phyloP scores from a whole-genome alignment of 208 protist species.

The Trypanosoma vivax region DNA sequence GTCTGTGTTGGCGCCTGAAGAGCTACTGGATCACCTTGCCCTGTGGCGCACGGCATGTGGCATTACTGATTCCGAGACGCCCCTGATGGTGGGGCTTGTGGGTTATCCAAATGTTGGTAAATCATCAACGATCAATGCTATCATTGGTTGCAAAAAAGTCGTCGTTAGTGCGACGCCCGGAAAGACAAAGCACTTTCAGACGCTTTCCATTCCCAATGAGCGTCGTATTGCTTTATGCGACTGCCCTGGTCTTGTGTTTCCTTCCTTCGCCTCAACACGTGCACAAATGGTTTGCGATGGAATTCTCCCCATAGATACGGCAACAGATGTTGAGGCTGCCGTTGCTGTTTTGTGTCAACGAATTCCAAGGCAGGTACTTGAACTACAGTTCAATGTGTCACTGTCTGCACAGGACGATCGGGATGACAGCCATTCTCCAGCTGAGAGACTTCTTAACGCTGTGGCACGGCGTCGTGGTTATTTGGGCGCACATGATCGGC shows the following conservation, averaged over 20 bases:
- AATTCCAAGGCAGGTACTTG: conserved; percentile 53
- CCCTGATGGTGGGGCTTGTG: conserved; percentile 91
- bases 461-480: conserved; percentile 85
- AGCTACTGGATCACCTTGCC: conserved; percentile 77
- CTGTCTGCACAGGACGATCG: conserved; percentile 56
- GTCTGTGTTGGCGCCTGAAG: conserved; percentile 55
- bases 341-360: conserved; percentile 54
- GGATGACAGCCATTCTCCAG: conserved; percentile 54
- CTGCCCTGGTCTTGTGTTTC: conserved; percentile 97
- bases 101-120: conserved; percentile 99
- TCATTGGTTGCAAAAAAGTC: conserved; percentile 92
- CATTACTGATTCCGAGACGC: conserved; percentile 30
- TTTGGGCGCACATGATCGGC: conserved; percentile 92
- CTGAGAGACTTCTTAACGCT: conserved; percentile 76
- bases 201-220: conserved; percentile 89
- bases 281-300: conserved; percentile 96
- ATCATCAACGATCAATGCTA: conserved; percentile 96
- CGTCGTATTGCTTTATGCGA: conserved; percentile 93
- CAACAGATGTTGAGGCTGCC: conserved; percentile 64
- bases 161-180: conserved; percentile 95
- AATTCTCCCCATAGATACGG: conserved; percentile 91
- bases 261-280: conserved; percentile 84
- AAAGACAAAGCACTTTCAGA: conserved; percentile 99
- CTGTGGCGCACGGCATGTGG: conserved; percentile 35
- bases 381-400: conserved; percentile 54